phyloP scores from a whole-genome alignment of 2,329 filamentous ascomycete genomes.

The Aspergillus nomiae region DNA sequence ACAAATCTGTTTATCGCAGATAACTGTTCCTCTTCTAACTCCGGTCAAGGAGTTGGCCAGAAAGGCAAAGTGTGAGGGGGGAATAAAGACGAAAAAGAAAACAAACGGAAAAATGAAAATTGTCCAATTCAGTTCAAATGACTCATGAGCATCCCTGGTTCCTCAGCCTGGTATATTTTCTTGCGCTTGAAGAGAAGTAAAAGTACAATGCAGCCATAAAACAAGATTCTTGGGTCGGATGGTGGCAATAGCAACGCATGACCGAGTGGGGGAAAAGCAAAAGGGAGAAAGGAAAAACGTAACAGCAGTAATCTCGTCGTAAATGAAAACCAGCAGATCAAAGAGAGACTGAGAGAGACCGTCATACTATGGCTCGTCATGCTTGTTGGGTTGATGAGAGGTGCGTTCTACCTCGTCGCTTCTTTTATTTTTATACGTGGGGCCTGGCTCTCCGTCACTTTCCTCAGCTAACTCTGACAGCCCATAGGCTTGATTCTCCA shows the following conservation, averaged over 20 bases:
- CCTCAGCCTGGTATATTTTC: slow-evolving; percentile 19
- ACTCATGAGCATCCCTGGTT: slow-evolving; percentile 21
- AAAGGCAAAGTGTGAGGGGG: slow-evolving; percentile 11
- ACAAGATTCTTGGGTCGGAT: slow-evolving; percentile 2
- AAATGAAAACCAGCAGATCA: slow-evolving; percentile 17
- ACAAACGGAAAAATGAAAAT: slow-evolving; percentile 12
- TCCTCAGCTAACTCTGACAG: slow-evolving; percentile 79
- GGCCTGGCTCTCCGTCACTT: slow-evolving; percentile 58
- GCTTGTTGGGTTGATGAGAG: slow-evolving; percentile 32
- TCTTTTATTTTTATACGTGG: slow-evolving; percentile 34
- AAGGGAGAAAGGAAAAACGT: slow-evolving; percentile 23
- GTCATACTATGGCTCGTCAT: slow-evolving; percentile 33
- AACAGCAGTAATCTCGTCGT: slow-evolving; percentile 28
- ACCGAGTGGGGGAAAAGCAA: slow-evolving; percentile 10
- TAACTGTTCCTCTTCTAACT: slow-evolving; percentile 17
- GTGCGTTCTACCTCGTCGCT: slow-evolving; percentile 29
- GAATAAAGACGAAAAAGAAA: slow-evolving; percentile 12
- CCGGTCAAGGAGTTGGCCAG: slow-evolving; percentile 9
- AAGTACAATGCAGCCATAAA: slow-evolving; percentile 27
- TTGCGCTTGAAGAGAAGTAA: slow-evolving; percentile 20
- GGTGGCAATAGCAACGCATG: background rate
- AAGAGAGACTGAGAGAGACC: slow-evolving; percentile 3
- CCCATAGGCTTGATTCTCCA: slow-evolving; percentile 76
- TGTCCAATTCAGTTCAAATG: slow-evolving; percentile 17
- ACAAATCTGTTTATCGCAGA: slow-evolving; percentile 25